Evolutionary conservation across 768 basidiomycete species (phyloP).

Genomic region (Hericium rajendrae): DNA sequence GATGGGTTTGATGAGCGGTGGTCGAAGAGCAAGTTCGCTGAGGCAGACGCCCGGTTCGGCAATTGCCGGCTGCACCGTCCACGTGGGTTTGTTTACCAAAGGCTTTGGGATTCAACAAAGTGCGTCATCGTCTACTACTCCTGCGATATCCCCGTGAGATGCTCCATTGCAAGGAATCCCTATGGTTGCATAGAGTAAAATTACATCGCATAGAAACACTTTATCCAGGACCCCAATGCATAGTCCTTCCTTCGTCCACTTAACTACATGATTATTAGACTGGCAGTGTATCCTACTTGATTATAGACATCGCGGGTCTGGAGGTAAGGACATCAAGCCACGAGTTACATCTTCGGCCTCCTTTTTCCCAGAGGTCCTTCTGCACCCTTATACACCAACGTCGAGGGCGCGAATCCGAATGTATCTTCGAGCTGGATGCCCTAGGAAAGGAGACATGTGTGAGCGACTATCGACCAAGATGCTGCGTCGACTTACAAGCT

Average conservation of each 20-base stretch:
- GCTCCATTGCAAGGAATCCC: too few relatives aligned
- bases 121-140: slow-evolving; percentile 2
- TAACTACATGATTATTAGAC: background rate
- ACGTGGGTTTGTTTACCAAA: slow-evolving; percentile 11
- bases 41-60: background rate
- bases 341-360: slow-evolving; percentile 36
- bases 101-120: slow-evolving; percentile 11
- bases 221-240: too few relatives aligned
- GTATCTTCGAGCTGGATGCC: slow-evolving; percentile 59
- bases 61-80: background rate
- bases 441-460: slow-evolving; percentile 25
- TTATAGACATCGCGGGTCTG: background rate
- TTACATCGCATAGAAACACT: too few relatives aligned
- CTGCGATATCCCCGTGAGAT: too few relatives aligned
- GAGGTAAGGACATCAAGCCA: background rate
- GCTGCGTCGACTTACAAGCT: slow-evolving; percentile 43
- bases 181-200: too few relatives aligned
- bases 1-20: background rate
- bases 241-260: too few relatives aligned
- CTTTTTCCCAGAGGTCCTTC: slow-evolving; percentile 56
- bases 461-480: too few relatives aligned
- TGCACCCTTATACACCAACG: slow-evolving; percentile 64
- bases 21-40: background rate
- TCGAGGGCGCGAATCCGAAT: slow-evolving; percentile 84
- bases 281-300: background rate